These are phyloP conservation scores for Cladosporium sp. DNA, from an alignment of 2,329 filamentous ascomycete species.

Conservation along the genomic window DNA sequence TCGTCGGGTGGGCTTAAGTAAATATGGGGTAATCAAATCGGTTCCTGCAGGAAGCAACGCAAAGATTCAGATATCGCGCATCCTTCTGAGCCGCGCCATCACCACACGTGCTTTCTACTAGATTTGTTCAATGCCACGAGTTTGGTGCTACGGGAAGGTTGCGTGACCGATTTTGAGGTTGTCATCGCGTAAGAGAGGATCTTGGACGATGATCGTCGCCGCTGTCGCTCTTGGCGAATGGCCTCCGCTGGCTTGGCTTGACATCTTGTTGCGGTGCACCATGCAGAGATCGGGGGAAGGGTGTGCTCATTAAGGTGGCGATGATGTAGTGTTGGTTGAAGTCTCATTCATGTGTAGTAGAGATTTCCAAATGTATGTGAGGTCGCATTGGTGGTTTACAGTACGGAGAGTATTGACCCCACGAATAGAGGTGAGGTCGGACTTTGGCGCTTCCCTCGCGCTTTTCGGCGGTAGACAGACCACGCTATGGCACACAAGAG, in stretches of 20 bases:
- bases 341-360: not conserved
- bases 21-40: constrained; percentile 6
- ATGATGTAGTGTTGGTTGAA: not conserved
- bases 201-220: not conserved
- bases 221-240: not conserved
- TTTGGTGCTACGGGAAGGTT: not conserved
- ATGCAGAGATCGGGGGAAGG: not conserved
- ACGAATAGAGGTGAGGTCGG: not conserved
- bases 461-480: not conserved
- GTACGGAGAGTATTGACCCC: not conserved
- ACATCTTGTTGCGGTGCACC: not conserved
- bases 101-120: not conserved
- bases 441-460: not conserved
- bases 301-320: not conserved
- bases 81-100: not conserved
- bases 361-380: not conserved
- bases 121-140: not conserved
- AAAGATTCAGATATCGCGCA: not conserved
- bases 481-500: not conserved
- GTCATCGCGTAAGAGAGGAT: not conserved
- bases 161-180: not conserved
- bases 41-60: not conserved
- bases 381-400: not conserved
- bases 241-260: not conserved
- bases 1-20: not conserved